Evolutionary conservation across 352 stramenopile genomes (phyloP), one percentile per base, ranked within the genome.

Genomic region (Phytopythium chamaehyphon): DNA sequence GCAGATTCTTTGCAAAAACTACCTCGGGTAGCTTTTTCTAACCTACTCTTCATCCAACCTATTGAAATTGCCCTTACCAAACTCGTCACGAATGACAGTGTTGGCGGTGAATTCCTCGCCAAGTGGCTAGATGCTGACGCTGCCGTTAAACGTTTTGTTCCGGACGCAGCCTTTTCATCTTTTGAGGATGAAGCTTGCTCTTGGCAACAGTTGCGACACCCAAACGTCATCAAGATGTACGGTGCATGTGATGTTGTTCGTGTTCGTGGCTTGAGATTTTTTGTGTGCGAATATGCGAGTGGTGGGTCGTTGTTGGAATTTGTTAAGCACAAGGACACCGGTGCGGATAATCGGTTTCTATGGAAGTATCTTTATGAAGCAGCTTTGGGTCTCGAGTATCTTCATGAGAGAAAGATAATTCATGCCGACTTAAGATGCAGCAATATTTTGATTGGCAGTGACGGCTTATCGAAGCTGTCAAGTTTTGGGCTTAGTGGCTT

Each of bases 301-400:
- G 28, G 61, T 35, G 63, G 55, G 31, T 55, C 63, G 18, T 52
- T 71, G 24, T 59, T 68, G 39, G 50, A 18, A 9, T 62, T 33
- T 10, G 28, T 33, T 5, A 9, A 51, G 18, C 12, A 65, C 15
- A 46, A 16, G 3, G 28, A 19, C 18, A 21, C 12, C 11, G 21
- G 15, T 46, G 21, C 4, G 18, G 8, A 28, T 2, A 12, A 16
- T 6, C 40, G 19, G 8, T 28, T 24, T 7, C n/a, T 61, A 43
- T 69, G 61, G 61, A 54, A 55, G 38, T 9, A 61, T 28, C 21
- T 73, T 36, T 54, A 62, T 19, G 49, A 62, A 7, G 44, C 44
- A 51, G 61, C 64, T 22, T 46, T 68, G 31, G 65, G 64, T 23
- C 43, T 73, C 35, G 51, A 61, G 31, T 69, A 73, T 42, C 55